phyloP scores from a whole-genome alignment of 2,329 filamentous ascomycete species.

The Clarireedia homoeocarpa region DNA sequence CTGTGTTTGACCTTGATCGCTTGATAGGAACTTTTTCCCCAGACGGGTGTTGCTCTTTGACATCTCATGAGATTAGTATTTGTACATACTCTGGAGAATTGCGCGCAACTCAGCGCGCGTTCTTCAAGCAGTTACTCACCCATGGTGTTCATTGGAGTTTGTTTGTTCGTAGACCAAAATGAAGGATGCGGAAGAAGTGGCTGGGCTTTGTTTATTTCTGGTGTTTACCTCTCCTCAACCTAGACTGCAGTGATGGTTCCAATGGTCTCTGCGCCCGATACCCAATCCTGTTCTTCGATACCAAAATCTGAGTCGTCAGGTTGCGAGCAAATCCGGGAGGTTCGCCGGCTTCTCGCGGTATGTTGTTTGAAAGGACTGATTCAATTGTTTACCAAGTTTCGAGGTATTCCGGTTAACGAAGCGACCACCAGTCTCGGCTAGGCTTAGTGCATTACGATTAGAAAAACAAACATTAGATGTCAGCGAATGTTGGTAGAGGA shows the following conservation, averaged over 20 bases:
- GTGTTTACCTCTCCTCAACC: not conserved
- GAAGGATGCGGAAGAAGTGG: constrained; percentile 11
- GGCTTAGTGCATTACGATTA: constrained; percentile 1
- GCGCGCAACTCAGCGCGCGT: constrained; percentile 2
- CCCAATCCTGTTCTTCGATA: not conserved
- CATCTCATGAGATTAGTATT: constrained; percentile 15
- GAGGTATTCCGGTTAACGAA: constrained; percentile 11
- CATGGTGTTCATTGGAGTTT: constrained; percentile 18
- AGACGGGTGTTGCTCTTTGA: constrained; percentile 23
- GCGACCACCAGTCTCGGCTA: constrained; percentile 1
- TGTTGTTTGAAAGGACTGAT: constrained; percentile 8
- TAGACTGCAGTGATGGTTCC: not conserved
- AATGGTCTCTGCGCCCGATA: not conserved
- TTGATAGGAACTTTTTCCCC: constrained; percentile 31
- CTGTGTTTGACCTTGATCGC: constrained; percentile 39
- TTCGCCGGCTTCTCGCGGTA: constrained; percentile 7
- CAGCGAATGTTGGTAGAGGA: too few relatives aligned
- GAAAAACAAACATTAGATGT: constrained; percentile 6
- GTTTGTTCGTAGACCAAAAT: constrained; percentile 3
- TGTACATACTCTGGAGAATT: not conserved
- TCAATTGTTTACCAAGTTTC: constrained; percentile 10
- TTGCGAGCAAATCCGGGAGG: not conserved
- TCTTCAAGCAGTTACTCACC: constrained; percentile 18
- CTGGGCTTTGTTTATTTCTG: constrained; percentile 23
- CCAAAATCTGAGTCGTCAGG: not conserved